These are phyloP conservation scores for Schizothecium vesticola DNA, from an alignment of 495 filamentous ascomycete species.

Conservation along the genomic window DNA sequence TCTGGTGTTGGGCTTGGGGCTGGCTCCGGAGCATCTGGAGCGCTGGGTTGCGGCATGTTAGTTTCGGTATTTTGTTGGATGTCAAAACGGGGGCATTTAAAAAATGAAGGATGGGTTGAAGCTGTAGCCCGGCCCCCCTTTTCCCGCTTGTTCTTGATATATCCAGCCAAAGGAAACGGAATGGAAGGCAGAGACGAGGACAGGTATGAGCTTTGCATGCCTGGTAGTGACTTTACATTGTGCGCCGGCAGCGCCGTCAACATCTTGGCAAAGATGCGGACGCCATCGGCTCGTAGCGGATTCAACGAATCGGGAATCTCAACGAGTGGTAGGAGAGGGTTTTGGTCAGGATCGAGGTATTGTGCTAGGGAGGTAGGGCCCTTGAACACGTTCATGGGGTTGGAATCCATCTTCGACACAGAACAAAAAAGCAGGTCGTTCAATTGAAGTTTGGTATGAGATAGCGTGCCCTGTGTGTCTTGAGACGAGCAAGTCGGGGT, in stretches of 20 bases:
- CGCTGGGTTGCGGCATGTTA: constrained; percentile 29
- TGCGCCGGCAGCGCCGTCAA: constrained; percentile 58
- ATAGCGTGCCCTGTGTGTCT: neutral
- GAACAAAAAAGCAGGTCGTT: neutral
- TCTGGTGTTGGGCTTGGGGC: constrained; percentile 34
- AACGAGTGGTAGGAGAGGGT: constrained; percentile 54
- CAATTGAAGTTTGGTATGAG: neutral
- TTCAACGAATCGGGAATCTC: constrained; percentile 54
- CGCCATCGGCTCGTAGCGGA: constrained; percentile 50
- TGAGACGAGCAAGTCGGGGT: neutral
- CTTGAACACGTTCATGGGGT: constrained; percentile 51
- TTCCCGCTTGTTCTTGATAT: neutral
- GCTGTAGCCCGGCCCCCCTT: neutral
- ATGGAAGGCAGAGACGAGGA: neutral
- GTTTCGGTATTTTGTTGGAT: neutral
- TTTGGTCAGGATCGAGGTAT: constrained; percentile 54
- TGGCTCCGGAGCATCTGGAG: constrained; percentile 46
- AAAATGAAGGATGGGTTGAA: too few relatives aligned
- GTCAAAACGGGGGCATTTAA: too few relatives aligned
- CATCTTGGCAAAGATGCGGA: constrained; percentile 61
- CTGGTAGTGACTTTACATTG: constrained; percentile 60
- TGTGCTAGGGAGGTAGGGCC: constrained; percentile 49
- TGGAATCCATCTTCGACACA: constrained; percentile 13
- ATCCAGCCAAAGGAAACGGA: neutral
- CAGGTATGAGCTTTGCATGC: constrained; percentile 27